These are phyloP conservation scores for Beta corolliflora DNA, from an alignment of 179 eudicot species.

Conservation along the genomic window DNA sequence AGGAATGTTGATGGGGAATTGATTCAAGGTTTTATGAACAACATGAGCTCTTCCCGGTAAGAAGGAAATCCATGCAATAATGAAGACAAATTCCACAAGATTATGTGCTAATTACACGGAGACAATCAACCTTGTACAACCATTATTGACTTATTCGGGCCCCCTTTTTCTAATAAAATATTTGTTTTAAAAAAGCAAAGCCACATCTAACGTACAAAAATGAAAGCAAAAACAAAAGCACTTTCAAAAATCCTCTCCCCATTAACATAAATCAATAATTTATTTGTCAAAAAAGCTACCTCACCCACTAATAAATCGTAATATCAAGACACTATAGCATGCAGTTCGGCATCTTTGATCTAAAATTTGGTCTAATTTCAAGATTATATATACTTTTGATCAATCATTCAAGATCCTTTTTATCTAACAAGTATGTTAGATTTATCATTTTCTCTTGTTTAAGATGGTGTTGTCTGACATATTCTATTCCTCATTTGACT, in stretches of 20 bases:
- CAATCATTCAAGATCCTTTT: constrained; percentile 18
- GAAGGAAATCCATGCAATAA: not conserved
- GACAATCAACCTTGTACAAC: constrained; percentile 14
- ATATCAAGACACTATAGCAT: constrained; percentile 7
- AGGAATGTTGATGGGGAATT: too few relatives aligned
- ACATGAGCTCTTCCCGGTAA: too few relatives aligned
- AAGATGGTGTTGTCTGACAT: not conserved
- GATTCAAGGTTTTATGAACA: too few relatives aligned
- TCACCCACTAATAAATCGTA: constrained; percentile 3
- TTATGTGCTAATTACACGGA: not conserved
- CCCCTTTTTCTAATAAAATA: not conserved
- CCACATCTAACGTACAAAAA: constrained; percentile 27
- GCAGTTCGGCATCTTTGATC: constrained; percentile 23
- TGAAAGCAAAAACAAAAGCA: constrained; percentile 27
- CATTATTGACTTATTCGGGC: too few relatives aligned
- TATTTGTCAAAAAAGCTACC: constrained; percentile 1
- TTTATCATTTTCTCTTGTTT: not conserved
- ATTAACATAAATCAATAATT: constrained; percentile 13
- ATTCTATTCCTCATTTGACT: constrained; percentile 3
- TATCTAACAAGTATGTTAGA: not conserved
- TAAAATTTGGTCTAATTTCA: constrained; percentile 8
- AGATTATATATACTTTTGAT: constrained; percentile 1
- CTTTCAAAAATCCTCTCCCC: constrained; percentile 11
- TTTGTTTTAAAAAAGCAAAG: not conserved
- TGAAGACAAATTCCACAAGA: not conserved